Conservation (phyloP, 2,329 filamentous ascomycete genomes). For the Ophiostoma ips region DNA sequence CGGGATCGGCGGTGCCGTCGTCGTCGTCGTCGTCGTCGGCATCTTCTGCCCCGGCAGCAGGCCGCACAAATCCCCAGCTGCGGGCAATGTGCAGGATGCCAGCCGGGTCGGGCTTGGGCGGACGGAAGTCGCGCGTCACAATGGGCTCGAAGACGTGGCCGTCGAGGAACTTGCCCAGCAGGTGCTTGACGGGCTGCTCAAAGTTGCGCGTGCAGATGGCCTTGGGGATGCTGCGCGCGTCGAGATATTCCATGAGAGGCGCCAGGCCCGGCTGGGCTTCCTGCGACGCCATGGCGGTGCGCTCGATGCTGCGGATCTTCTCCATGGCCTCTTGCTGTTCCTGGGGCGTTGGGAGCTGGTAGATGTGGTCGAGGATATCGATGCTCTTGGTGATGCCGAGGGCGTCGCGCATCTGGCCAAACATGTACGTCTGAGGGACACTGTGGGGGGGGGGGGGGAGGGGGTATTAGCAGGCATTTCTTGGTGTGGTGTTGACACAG, state of each 20-base stretch:
- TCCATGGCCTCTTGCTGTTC: slow-evolving; percentile 51
- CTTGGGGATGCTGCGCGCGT: slow-evolving; percentile 51
- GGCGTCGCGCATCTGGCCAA: slow-evolving; percentile 65
- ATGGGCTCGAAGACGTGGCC: slow-evolving; percentile 59
- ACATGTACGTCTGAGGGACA: slow-evolving; percentile 92
- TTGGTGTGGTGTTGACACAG: neutral
- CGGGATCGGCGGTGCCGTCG: slow-evolving; percentile 10
- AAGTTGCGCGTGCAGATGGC: slow-evolving; percentile 94
- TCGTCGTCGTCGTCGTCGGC: slow-evolving; percentile 7
- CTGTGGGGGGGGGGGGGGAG: too few relatives aligned
- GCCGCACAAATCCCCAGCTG: slow-evolving; percentile 49
- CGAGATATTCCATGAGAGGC: slow-evolving; percentile 69
- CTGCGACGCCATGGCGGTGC: slow-evolving; percentile 65
- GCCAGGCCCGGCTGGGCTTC: slow-evolving; percentile 68
- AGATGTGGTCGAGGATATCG: slow-evolving; percentile 86
- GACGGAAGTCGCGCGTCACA: slow-evolving; percentile 69
- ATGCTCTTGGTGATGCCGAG: slow-evolving; percentile 56
- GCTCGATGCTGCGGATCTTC: slow-evolving; percentile 67
- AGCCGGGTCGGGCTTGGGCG: slow-evolving; percentile 76
- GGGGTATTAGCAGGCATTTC: too few relatives aligned
- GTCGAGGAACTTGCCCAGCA: slow-evolving; percentile 61
- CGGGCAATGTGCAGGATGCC: slow-evolving; percentile 77
- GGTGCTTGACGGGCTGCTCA: slow-evolving; percentile 59
- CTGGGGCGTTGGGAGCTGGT: slow-evolving; percentile 48
- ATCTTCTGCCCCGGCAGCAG: neutral